phyloP scores from a whole-genome alignment of 257 asterid genomes.

The Solanum chiquidenum region DNA sequence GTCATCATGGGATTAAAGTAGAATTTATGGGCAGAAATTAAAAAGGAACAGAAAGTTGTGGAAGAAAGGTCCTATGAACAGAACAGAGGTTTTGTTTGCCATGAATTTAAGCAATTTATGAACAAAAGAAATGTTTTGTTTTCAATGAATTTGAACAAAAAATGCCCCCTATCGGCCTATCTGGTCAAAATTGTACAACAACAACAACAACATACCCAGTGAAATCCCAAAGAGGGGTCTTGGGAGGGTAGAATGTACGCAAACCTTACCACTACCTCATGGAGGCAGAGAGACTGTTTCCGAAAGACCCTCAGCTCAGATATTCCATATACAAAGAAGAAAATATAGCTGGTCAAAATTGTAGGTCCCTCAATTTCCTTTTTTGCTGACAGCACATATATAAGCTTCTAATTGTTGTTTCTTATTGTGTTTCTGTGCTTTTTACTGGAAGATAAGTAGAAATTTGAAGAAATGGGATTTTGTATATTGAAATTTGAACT shows the following conservation, averaged over 20 bases:
- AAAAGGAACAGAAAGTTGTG: background rate
- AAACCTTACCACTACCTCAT: background rate
- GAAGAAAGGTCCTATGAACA: background rate
- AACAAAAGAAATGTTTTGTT: background rate
- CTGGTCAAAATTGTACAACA: background rate
- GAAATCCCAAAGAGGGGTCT: no score
- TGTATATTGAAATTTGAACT: background rate
- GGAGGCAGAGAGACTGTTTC: no score
- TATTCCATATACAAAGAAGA: background rate
- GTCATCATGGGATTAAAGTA: background rate
- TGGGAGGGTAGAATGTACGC: background rate
- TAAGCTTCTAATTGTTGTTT: background rate
- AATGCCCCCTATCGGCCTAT: background rate
- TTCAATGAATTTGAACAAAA: background rate
- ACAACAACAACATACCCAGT: background rate
- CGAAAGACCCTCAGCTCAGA: no score
- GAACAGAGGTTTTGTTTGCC: background rate
- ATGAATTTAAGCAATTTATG: background rate
- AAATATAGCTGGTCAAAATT: background rate
- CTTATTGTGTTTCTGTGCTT: background rate
- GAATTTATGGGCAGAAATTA: background rate
- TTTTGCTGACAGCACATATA: background rate
- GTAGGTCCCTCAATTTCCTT: background rate
- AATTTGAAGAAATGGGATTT: background rate
- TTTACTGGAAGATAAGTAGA: background rate